Percentiles rank a stretch among this genome's conserved stretches.
Conservation (phyloP, 768 basidiomycete genomes). For the Tubosaeta brunneosetosa region DNA sequence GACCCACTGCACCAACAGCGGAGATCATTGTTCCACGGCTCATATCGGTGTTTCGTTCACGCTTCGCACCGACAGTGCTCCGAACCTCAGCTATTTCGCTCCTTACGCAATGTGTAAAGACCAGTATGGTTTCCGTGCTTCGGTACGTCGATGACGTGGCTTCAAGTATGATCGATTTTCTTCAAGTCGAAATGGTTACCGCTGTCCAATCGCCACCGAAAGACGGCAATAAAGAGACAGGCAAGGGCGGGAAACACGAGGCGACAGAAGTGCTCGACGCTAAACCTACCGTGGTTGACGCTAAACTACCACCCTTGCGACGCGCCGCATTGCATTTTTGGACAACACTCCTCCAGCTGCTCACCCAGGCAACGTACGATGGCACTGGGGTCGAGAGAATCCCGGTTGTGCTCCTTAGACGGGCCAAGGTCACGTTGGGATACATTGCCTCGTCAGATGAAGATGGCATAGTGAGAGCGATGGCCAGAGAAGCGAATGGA, state of each 20-base stretch:
- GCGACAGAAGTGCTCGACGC: constrained; percentile 39
- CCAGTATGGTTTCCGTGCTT: constrained; percentile 56
- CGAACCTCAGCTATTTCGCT: constrained; percentile 67
- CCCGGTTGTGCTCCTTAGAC: constrained; percentile 36
- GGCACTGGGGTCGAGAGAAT: constrained; percentile 9
- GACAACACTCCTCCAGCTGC: constrained; percentile 59
- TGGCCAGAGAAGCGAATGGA: constrained; percentile 70
- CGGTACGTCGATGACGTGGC: constrained; percentile 60
- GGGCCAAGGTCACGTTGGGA: constrained; percentile 55
- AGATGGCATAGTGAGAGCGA: constrained; percentile 65
- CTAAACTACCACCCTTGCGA: constrained; percentile 75
- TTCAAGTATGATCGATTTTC: constrained; percentile 68
- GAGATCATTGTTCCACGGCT: constrained; percentile 70
- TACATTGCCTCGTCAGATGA: constrained; percentile 71
- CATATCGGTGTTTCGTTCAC: constrained; percentile 54
- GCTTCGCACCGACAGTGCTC: constrained; percentile 64
- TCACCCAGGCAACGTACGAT: constrained; percentile 49
- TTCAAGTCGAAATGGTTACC: constrained; percentile 56
- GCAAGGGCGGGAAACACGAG: constrained; percentile 5
- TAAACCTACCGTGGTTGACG: constrained; percentile 50
- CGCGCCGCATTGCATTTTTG: constrained; percentile 87
- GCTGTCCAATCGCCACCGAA: constrained; percentile 11
- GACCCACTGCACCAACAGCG: constrained; percentile 37
- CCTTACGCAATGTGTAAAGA: constrained; percentile 67
- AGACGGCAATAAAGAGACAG: constrained; percentile 13